phyloP scores from a whole-genome alignment of 2,329 filamentous ascomycete species.

The Aspergillus luchuensis region DNA sequence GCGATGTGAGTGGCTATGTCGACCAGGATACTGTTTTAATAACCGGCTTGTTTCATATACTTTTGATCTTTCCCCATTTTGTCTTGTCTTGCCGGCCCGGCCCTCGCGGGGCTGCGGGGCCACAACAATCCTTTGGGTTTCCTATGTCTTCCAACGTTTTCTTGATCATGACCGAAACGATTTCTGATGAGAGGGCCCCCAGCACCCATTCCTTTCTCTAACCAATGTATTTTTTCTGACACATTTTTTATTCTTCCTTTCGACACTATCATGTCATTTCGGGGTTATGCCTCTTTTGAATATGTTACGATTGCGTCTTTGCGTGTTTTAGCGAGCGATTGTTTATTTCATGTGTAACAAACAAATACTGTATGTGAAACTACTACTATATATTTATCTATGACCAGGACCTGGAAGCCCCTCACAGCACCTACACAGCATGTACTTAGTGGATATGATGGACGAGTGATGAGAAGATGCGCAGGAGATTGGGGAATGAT shows the following conservation, averaged over 20 bases:
- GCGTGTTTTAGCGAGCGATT: neutral
- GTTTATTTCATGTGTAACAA: neutral
- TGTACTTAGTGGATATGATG: neutral
- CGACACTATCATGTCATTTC: neutral
- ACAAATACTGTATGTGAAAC: neutral
- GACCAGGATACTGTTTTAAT: neutral
- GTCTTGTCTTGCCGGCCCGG: neutral
- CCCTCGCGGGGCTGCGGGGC: neutral
- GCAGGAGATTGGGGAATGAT: neutral
- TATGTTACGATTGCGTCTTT: neutral
- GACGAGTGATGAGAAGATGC: neutral
- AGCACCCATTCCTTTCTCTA: neutral
- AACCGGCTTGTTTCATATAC: neutral
- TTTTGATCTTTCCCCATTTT: neutral
- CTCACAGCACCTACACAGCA: neutral
- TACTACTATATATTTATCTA: neutral
- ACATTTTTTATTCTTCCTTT: neutral
- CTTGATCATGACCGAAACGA: neutral
- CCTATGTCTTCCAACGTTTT: neutral
- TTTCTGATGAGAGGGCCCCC: neutral
- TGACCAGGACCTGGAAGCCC: neutral
- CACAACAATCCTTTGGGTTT: slow-evolving; percentile 2
- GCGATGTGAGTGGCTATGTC: neutral
- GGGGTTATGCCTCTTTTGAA: neutral
- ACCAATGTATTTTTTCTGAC: slow-evolving; percentile 5